Conservation (phyloP, 441 rosid genomes). For the Bruguiera hainesii region DNA sequence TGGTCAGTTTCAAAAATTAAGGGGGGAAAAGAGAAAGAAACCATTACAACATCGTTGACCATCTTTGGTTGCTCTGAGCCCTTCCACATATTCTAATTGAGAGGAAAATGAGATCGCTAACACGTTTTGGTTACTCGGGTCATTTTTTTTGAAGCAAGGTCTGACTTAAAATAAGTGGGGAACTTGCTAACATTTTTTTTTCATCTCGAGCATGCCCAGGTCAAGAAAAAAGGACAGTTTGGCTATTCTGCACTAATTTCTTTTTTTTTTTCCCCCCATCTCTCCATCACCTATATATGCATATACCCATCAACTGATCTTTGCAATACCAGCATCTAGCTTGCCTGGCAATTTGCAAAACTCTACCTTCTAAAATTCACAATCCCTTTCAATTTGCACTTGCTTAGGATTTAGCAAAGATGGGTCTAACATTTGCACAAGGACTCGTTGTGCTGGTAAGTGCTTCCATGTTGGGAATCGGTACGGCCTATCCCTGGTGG, state of each 20-base stretch:
- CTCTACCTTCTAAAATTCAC: background rate
- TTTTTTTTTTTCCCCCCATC: background rate
- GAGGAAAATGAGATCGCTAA: background rate
- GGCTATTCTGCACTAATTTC: background rate
- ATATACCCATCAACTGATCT: background rate
- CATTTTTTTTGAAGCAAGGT: too few species aligned
- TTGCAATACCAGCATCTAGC: background rate
- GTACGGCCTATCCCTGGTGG: slow-evolving; percentile 36
- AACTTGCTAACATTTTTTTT: background rate
- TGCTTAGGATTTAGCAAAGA: background rate
- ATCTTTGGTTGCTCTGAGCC: background rate
- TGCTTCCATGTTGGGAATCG: slow-evolving; percentile 28
- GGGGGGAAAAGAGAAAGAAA: too few species aligned
- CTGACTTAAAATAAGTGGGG: background rate
- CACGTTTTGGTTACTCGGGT: background rate
- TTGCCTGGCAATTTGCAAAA: background rate
- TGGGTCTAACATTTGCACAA: slow-evolving; percentile 24
- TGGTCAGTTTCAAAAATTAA: too few species aligned
- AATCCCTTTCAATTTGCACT: background rate
- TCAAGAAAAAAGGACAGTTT: background rate
- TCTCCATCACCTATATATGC: slow-evolving; percentile 10
- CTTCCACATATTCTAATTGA: background rate
- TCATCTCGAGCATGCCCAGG: background rate
- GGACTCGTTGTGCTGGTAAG: slow-evolving; percentile 26
- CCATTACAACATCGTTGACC: too few species aligned